Percentiles rank a stretch among this genome's conserved stretches.
phyloP scores from a whole-genome alignment of 164 flowering plant species.

The Pachysandra terminalis region DNA sequence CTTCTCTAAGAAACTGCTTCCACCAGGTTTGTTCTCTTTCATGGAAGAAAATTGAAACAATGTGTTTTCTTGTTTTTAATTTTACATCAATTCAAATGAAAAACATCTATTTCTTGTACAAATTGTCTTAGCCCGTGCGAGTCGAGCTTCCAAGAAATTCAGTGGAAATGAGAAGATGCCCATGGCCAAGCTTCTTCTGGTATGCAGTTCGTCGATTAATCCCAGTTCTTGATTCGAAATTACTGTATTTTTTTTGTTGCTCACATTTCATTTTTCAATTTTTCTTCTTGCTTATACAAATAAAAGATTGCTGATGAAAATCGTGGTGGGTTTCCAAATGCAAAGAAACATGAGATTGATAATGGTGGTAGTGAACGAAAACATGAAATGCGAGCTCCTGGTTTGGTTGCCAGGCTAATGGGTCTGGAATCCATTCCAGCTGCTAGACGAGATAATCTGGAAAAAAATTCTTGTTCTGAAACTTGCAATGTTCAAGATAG shows the following conservation, averaged over 20 bases:
- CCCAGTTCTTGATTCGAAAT: neutral
- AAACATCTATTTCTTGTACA: neutral
- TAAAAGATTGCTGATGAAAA: conserved; percentile 86
- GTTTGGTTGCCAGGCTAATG: conserved; percentile 91
- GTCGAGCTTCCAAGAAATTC: conserved; percentile 60
- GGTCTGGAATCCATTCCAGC: conserved; percentile 87
- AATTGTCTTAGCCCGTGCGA: conserved; percentile 38
- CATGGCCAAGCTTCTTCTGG: conserved; percentile 65
- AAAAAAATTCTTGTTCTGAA: conserved; percentile 27
- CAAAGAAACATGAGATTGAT: conserved; percentile 33
- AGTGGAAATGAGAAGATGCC: conserved; percentile 73
- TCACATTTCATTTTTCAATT: too few species aligned
- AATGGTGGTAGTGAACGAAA: conserved; percentile 25
- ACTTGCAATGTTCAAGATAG: conserved; percentile 16
- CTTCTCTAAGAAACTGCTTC: conserved; percentile 69
- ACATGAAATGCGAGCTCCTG: conserved; percentile 53
- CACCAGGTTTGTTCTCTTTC: conserved; percentile 45
- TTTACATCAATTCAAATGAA: too few species aligned
- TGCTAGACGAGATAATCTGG: conserved; percentile 28
- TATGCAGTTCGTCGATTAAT: conserved; percentile 22
- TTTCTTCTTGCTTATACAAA: neutral
- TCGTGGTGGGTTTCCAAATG: conserved; percentile 73
- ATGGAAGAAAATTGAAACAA: neutral
- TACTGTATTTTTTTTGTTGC: neutral
- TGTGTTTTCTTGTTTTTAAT: neutral